Base-by-base conservation (phyloP, 2,329 filamentous ascomycete species). In the Fusarium penzigii region DNA sequence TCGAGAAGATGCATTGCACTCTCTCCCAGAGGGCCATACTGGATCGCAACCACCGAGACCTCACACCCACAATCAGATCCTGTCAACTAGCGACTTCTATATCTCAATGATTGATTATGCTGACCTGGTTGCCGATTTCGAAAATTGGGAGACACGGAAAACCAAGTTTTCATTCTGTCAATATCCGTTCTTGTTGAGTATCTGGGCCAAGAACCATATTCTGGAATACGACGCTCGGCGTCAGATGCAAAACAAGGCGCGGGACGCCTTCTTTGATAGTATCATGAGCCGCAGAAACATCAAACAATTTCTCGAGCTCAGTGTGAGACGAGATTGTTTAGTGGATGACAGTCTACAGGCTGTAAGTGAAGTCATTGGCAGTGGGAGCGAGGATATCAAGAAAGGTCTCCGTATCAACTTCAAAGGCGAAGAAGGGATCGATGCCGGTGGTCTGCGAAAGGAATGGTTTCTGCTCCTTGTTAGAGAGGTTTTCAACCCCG, bases 381-480 rank as follows among this genome's bases (percentile, higher is more conserved):
- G 87, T 48, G 85, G 88, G 12, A 83, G 86, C 48, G 90, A 93
- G 63, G 92, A 96, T 57, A 86, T 96, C 68, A 96, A 96, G 70
- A 97, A 96, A 69, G 89, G 88, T 0, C 75, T 97, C 29, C 85
- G 88, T 16, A 94, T 97, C 53, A 86, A 89, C 53, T 97, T 97
- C 62, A 79, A 82, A 32, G 92, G 90, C 32, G 92, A 97, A 72
- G 92, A 97, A 71, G 92, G 92, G 5, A 86, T 96, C 46, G 92
- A 97, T 73, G 91, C 89, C 5, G 92, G 92, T 38, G 92, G 92
- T 1, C 77, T 96, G 49, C 85, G 91, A 51, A 97, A 97, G 70
- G 92, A 97, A 72, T 97, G 92, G 92, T 97, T 97, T 67, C 74
- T 96, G 46, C 81, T 96, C 52, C 80, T 97, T 17, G 86, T 94